Evolutionary conservation across 352 stramenopile genomes (phyloP), one percentile per base, ranked within the genome.

Genomic region (Phytophthora quininea): DNA sequence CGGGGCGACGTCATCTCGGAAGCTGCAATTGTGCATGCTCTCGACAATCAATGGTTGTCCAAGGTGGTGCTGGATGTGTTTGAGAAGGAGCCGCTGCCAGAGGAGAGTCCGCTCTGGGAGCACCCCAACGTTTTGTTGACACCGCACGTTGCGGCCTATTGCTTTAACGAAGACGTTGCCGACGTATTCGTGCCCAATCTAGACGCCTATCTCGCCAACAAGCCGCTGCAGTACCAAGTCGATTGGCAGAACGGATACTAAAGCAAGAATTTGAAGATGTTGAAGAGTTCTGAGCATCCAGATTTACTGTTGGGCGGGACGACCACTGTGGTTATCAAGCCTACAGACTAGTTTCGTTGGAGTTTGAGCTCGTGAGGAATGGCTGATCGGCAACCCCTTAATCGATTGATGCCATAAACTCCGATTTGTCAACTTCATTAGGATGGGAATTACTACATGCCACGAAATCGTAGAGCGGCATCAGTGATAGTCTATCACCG

Each of bases 1-100:
- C 83, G 91, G 32, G 91, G 91, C 24, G 89, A 95, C 58, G 70
- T 97, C 50, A 84, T 96, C 52, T 61, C 63, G 11, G 84, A 93
- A 58, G 15, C 53, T 19, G 70, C 59, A 33, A 67, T 97, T 42
- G 29, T 96, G 27, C 43, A 58, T 24, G 84, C 85, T 31, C 74
- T 97, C 8, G 80, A 95, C 62, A 69, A 64, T 5, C 15, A 76
- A 9, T 90, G 80, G 68, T 77, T 97, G 29, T 80, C 79, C 32
- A 76, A 66, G 47, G 71, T 65, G 9, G 76, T 84, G 31, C 65
- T 89, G 38, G 78, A 89, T 32, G 78, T 86, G 48, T 77, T 84
- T 33, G 74, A 83, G 30, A 65, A 80, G 19, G 76, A 85, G 67
- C 73, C 76, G 2, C 66, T 86, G 30, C 69, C 69, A 4, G 32